These are phyloP conservation scores for Neospermospora avenae DNA, from an alignment of 2,329 filamentous ascomycete species.

Conservation along the genomic window DNA sequence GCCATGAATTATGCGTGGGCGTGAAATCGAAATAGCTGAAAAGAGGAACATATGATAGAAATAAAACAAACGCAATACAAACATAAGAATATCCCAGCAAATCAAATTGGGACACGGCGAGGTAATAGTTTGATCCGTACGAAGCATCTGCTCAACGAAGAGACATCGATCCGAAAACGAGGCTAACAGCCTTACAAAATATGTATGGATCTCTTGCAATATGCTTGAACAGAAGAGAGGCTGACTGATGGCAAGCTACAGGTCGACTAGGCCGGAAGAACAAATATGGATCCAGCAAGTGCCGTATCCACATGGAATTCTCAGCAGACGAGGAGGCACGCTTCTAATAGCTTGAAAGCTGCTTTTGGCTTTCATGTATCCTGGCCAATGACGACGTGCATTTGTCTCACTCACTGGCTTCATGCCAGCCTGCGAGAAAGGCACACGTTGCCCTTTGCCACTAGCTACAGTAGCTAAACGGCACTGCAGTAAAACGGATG, in stretches of 20 bases:
- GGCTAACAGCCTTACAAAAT: background rate
- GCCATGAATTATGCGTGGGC: conserved; percentile 21
- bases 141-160: background rate
- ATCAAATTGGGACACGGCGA: background rate
- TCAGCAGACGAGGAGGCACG: background rate
- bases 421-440: background rate
- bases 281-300: background rate
- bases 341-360: background rate
- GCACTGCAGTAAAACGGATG: background rate
- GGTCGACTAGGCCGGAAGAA: background rate
- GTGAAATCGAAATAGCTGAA: conserved; percentile 1
- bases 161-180: background rate
- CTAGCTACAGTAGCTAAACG: no score
- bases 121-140: background rate
- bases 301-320: background rate
- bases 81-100: background rate
- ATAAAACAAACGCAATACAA: background rate
- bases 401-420: conserved; percentile 4
- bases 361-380: background rate
- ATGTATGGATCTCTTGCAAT: background rate
- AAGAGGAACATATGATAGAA: background rate
- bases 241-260: background rate
- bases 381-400: conserved; percentile 1
- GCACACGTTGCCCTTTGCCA: background rate
- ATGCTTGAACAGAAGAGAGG: background rate